Conservation (phyloP, 768 basidiomycete genomes). For the Phaeotremella skinneri region DNA sequence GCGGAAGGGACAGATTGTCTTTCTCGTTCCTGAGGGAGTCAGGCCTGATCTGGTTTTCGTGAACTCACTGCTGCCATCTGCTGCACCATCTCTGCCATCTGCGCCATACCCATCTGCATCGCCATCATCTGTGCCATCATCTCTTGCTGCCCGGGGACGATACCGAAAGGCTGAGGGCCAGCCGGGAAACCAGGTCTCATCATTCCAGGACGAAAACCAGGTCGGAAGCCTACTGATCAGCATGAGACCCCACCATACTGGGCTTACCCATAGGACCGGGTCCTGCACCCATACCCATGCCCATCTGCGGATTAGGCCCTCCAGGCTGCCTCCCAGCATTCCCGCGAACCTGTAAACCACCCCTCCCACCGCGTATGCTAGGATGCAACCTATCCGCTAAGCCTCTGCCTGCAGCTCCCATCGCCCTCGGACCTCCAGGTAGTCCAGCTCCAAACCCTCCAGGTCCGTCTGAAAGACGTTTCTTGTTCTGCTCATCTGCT, state of each 20-base stretch:
- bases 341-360: slow-evolving; percentile 23
- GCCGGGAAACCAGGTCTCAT: slow-evolving; percentile 29
- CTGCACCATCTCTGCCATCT: slow-evolving; percentile 50
- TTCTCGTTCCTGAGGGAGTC: slow-evolving; percentile 33
- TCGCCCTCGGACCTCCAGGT: slow-evolving; percentile 82
- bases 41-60: slow-evolving; percentile 22
- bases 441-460: slow-evolving; percentile 11
- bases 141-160: slow-evolving; percentile 55
- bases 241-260: not conserved
- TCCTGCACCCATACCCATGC: slow-evolving; percentile 15
- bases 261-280: slow-evolving; percentile 26
- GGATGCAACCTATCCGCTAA: slow-evolving; percentile 75
- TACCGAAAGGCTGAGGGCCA: slow-evolving; percentile 17
- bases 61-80: slow-evolving; percentile 36
- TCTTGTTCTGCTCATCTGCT: slow-evolving; percentile 31
- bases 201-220: slow-evolving; percentile 25
- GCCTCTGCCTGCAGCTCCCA: slow-evolving; percentile 63
- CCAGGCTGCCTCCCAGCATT: slow-evolving; percentile 15
- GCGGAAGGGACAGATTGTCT: slow-evolving; percentile 42
- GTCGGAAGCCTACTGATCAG: slow-evolving; percentile 28
- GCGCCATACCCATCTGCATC: slow-evolving; percentile 75
- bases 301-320: slow-evolving; percentile 1
- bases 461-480: slow-evolving; percentile 28
- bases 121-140: slow-evolving; percentile 88
- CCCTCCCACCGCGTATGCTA: slow-evolving; percentile 16